phyloP scores from a whole-genome alignment of 2,329 filamentous ascomycete genomes.

The Pestalotiopsis sp. region DNA sequence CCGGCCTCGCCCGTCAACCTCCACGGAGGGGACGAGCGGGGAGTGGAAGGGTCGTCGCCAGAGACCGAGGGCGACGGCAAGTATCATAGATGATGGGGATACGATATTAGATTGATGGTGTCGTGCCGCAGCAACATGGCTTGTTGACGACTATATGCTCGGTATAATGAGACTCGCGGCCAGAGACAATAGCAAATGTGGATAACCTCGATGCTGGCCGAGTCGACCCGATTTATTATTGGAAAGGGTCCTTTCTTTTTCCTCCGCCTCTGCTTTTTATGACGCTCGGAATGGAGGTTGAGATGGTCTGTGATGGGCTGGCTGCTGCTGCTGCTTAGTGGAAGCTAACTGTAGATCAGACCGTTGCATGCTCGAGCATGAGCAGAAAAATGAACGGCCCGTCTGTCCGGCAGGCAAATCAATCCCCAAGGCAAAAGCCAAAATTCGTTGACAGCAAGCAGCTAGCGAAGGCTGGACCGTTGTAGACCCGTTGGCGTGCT shows the following conservation, averaged over 20 bases:
- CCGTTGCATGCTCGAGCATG: slow-evolving; percentile 31
- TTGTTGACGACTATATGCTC: not conserved
- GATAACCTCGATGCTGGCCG: not conserved
- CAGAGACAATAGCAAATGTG: not conserved
- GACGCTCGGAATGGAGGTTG: slow-evolving; percentile 26
- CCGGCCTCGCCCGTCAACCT: slow-evolving; percentile 61
- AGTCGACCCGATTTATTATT: not conserved
- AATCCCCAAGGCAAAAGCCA: too few species aligned
- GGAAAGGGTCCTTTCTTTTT: not conserved
- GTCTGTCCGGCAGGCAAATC: not conserved
- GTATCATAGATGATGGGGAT: slow-evolving; percentile 10
- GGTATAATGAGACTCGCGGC: too few species aligned
- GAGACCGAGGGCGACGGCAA: slow-evolving; percentile 20
- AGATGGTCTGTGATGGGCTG: slow-evolving; percentile 25
- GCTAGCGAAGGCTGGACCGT: not conserved
- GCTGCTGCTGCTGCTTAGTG: slow-evolving; percentile 20
- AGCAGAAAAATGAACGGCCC: slow-evolving; percentile 11
- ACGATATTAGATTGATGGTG: not conserved
- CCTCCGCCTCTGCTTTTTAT: slow-evolving; percentile 15
- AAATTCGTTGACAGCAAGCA: not conserved
- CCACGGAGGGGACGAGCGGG: slow-evolving; percentile 62
- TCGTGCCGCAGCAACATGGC: not conserved
- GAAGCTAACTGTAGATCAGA: slow-evolving; percentile 8
- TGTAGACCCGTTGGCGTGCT: not conserved
- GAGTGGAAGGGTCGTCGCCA: slow-evolving; percentile 33